Evolutionary conservation across 257 asterid species (phyloP).

Genomic region (Nicotiana paniculata): DNA sequence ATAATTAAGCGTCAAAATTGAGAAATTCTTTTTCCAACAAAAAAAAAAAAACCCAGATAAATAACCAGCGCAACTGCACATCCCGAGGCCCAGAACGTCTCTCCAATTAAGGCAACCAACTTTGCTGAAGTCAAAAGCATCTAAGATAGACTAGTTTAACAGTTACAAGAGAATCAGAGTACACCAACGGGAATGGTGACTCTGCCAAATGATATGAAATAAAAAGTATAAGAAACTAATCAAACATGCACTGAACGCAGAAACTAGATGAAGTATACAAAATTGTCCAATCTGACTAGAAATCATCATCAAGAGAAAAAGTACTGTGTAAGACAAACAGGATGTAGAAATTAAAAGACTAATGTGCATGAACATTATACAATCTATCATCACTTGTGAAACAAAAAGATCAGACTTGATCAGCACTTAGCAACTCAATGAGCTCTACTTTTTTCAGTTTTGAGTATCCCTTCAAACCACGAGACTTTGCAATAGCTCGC

Average conservation of each 20-base stretch:
- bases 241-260: not conserved
- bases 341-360: not conserved
- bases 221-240: not conserved
- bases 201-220: not conserved
- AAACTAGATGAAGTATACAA: not conserved
- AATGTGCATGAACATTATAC: conserved; percentile 1
- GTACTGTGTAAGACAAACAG: not conserved
- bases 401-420: conserved; percentile 11
- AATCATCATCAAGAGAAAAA: not conserved
- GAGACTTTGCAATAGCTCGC: conserved; percentile 63
- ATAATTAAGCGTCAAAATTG: not conserved
- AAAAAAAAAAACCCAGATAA: not conserved
- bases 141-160: not conserved
- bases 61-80: not conserved
- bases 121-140: not conserved
- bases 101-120: not conserved
- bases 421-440: conserved; percentile 31
- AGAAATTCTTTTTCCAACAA: not conserved
- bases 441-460: conserved; percentile 62
- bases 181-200: not conserved
- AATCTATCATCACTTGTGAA: not conserved
- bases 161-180: not conserved
- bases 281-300: not conserved
- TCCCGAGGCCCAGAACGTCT: not conserved
- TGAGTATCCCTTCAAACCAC: conserved; percentile 64